Percentiles rank a stretch among this genome's conserved stretches.
These are phyloP conservation scores for Termitomyces sp. DNA, from an alignment of 768 basidiomycete species.

Conservation along the genomic window DNA sequence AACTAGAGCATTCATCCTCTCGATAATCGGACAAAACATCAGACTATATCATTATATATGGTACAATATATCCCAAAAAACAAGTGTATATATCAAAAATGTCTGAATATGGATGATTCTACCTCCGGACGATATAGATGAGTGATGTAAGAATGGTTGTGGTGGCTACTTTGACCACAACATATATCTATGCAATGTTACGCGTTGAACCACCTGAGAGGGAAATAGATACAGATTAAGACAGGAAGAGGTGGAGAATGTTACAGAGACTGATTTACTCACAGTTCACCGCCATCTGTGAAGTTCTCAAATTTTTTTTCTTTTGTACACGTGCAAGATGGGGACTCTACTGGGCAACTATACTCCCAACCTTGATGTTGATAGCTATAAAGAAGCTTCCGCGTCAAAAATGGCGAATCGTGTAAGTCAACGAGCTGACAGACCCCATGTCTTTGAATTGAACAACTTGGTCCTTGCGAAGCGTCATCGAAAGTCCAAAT, in stretches of 20 bases:
- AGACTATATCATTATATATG: slow-evolving; percentile 23
- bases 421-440: neutral
- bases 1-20: no score
- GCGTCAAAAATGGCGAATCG: neutral
- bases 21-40: slow-evolving; percentile 53
- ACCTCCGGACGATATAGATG: no score
- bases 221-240: neutral
- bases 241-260: neutral
- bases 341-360: slow-evolving; percentile 16
- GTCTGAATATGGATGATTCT: no score
- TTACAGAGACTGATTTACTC: neutral
- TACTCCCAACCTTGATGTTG: slow-evolving; percentile 24
- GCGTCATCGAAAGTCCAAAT: slow-evolving; percentile 21
- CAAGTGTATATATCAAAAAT: no score
- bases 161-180: slow-evolving; percentile 8
- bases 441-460: slow-evolving; percentile 22
- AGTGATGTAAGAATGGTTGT: no score
- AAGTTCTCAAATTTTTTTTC: slow-evolving; percentile 14
- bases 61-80: no score
- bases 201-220: slow-evolving; percentile 4
- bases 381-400: slow-evolving; percentile 10
- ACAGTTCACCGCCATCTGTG: slow-evolving; percentile 8
- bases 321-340: slow-evolving; percentile 18
- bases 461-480: slow-evolving; percentile 22
- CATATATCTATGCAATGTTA: neutral